Percentiles rank a stretch among this genome's conserved stretches.
Evolutionary conservation across 2,329 filamentous ascomycete genomes (phyloP).

Genomic region (Ophiostoma novo-ulmi): DNA sequence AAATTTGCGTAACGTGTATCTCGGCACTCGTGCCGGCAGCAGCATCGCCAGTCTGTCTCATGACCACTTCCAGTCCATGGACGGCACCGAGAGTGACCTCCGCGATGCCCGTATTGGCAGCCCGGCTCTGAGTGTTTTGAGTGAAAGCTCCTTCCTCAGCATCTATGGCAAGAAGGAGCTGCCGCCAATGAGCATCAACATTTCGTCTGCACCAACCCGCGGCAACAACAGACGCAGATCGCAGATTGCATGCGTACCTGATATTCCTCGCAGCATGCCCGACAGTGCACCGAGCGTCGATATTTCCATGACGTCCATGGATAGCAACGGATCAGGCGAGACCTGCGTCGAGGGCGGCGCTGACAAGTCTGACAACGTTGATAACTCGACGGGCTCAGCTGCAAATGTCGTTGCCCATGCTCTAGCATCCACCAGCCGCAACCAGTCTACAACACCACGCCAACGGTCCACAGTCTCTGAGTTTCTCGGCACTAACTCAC

Average conservation of each 20-base stretch:
- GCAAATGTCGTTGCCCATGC: constrained; percentile 19
- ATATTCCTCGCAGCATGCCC: constrained; percentile 19
- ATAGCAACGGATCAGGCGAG: constrained; percentile 5
- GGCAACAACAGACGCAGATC: constrained; percentile 7
- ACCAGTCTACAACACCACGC: constrained; percentile 23
- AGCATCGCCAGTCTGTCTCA: constrained; percentile 50
- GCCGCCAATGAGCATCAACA: constrained; percentile 16
- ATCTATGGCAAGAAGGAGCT: constrained; percentile 51
- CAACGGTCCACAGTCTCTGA: constrained; percentile 41
- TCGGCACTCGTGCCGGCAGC: constrained; percentile 45
- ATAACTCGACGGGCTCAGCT: constrained; percentile 26
- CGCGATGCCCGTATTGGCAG: constrained; percentile 44
- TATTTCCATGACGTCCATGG: constrained; percentile 5
- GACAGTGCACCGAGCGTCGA: constrained; percentile 8
- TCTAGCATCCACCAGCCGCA: constrained; percentile 15
- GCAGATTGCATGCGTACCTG: constrained; percentile 22
- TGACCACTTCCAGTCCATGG: constrained; percentile 37
- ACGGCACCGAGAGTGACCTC: constrained; percentile 33
- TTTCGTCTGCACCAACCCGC: neutral
- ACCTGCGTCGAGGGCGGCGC: neutral
- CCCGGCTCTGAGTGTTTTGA: constrained; percentile 59
- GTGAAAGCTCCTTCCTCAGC: constrained; percentile 62
- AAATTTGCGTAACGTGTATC: constrained; percentile 56
- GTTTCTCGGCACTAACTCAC: constrained; percentile 43
- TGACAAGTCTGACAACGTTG: constrained; percentile 12